Evolutionary conservation across 257 asterid species (phyloP).

Genomic region (Solanum corneliomulleri): DNA sequence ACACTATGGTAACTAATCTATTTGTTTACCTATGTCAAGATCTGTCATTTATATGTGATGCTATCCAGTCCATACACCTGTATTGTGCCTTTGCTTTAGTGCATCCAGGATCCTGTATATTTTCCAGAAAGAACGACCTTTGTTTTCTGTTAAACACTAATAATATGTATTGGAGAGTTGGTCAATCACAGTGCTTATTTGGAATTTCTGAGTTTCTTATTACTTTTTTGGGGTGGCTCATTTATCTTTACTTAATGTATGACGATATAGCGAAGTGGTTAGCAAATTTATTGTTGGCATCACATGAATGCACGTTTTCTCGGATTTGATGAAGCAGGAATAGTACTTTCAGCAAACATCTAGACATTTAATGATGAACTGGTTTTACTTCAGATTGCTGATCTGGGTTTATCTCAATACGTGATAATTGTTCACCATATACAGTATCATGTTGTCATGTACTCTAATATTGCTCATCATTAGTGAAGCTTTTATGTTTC

Average conservation of each 20-base stretch:
- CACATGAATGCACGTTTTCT: neutral
- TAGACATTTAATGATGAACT: neutral
- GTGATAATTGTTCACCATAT: neutral
- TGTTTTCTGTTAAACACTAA: neutral
- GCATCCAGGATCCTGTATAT: neutral
- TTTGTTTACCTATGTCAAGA: neutral
- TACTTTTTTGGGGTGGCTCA: neutral
- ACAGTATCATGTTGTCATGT: neutral
- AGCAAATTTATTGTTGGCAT: neutral
- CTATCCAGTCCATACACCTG: neutral
- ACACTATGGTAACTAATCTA: constrained; percentile 53
- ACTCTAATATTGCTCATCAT: neutral
- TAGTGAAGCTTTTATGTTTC: neutral
- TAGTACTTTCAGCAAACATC: neutral
- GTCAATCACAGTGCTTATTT: neutral
- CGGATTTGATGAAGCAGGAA: neutral
- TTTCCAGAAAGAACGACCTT: neutral
- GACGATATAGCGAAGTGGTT: neutral
- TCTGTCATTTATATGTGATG: neutral
- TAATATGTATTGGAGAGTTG: neutral
- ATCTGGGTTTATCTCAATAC: neutral
- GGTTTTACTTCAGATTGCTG: neutral
- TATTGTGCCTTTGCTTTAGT: neutral
- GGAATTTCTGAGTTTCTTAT: neutral
- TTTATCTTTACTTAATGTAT: neutral